phyloP scores from a whole-genome alignment of 768 basidiomycete genomes.

The Kwoniella pini region DNA sequence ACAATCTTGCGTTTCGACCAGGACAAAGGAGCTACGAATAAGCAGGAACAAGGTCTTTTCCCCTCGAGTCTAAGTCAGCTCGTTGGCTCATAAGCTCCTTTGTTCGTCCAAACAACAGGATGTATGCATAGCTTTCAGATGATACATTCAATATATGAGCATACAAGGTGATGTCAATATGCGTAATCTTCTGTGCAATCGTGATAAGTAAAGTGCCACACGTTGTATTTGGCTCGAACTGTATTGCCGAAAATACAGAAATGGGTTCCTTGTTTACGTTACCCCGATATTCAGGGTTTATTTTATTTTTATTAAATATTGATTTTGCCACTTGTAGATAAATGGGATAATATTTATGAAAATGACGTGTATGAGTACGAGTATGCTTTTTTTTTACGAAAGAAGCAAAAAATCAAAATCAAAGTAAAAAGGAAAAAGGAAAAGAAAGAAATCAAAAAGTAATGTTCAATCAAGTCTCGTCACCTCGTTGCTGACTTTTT shows the following conservation, averaged over 20 bases:
- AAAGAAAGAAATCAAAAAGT: slow-evolving; percentile 2
- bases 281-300: neutral
- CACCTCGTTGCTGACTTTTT: neutral
- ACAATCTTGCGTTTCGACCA: neutral
- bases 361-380: slow-evolving; percentile 5
- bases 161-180: no score
- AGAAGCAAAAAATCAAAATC: slow-evolving; percentile 4
- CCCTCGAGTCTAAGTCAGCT: no score
- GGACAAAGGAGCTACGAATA: no score
- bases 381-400: slow-evolving; percentile 3
- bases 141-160: no score
- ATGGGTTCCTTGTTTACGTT: slow-evolving; percentile 5
- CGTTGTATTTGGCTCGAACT: no score
- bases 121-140: no score
- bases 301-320: neutral
- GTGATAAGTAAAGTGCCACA: no score
- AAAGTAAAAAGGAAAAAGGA: neutral
- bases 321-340: slow-evolving; percentile 8
- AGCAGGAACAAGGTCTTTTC: no score
- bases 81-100: no score
- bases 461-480: slow-evolving; percentile 8
- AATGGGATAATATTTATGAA: neutral
- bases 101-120: no score
- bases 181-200: no score
- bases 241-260: no score